Conservation (phyloP, 805 yeast genomes). For the Clavispora santaluciae region DNA sequence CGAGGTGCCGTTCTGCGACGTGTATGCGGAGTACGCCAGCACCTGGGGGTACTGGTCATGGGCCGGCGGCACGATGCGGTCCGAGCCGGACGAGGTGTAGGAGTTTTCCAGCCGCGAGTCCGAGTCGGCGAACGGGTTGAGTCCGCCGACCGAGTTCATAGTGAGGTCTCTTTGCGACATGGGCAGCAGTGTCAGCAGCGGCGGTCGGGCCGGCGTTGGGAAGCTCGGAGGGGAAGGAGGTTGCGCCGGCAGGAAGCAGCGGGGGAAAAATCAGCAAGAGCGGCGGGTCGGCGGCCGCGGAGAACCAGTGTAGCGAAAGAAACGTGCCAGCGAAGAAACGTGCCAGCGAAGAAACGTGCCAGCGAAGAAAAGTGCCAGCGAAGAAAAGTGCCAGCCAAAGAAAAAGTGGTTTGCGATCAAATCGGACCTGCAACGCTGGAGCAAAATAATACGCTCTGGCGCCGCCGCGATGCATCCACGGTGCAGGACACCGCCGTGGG, state of each 20-base stretch:
- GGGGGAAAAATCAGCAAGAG: too few species aligned
- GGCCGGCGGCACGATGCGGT: conserved; percentile 1
- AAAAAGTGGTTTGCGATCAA: too few species aligned
- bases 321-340: too few species aligned
- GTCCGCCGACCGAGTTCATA: conserved; percentile 9
- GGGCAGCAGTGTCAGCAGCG: too few species aligned
- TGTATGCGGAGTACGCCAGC: conserved; percentile 29
- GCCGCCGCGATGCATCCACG: conserved; percentile 3
- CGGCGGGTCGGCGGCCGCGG: too few species aligned
- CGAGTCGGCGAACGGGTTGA: neutral
- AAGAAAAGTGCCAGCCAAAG: too few species aligned
- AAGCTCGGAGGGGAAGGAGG: too few species aligned
- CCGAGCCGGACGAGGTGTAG: neutral
- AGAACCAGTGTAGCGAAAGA: too few species aligned
- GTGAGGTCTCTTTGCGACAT: neutral
- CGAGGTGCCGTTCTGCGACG: conserved; percentile 36
- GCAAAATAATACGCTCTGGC: conserved; percentile 7
- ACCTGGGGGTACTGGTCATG: neutral
- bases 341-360: too few species aligned
- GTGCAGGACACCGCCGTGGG: conserved; percentile 7
- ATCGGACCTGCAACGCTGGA: conserved; percentile 9
- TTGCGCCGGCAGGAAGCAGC: too few species aligned
- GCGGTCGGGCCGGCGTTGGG: too few species aligned
- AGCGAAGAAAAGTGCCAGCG: neutral
- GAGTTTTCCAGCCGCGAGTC: conserved; percentile 5